Base-by-base conservation (phyloP, 2,329 filamentous ascomycete species). In the Claviceps purpurea region DNA sequence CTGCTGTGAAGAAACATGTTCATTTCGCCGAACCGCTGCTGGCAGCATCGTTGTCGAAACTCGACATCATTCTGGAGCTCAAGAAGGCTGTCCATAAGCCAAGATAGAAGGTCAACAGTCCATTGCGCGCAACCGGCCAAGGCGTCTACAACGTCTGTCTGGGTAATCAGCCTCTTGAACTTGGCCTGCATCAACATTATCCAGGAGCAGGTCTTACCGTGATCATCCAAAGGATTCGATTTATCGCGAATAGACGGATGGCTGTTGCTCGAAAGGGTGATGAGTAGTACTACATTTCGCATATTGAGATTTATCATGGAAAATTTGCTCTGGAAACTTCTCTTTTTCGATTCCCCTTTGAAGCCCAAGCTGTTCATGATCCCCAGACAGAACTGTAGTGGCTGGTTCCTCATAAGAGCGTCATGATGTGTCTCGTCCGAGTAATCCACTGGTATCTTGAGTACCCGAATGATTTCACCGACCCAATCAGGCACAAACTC, bases 341-440 rank as follows among this genome's bases (percentile, higher is more conserved):
- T 80, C 7, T 76, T 69, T 39, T 74, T 71, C 53, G 74, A 74
- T 57, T 83, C 79, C 14, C 82, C 83, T 44, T 74, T 76, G 62
- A 86, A 90, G 3, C 86, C 87, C 10, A 96, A 71, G 50, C 87
- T 82, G 53, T 87, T 84, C 62, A 94, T 82, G 30, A 93, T 79
- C 60, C 87, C 87, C 13, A 96, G 73, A 52, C 82, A 87, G 52
- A 87, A 76, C 55, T 89, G 85, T 46, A 96, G 76, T 39, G 82
- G 75, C 3, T 75, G 73, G 60, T 93, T 90, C 54, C 83, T 75
- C 56, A 93, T 78, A 38, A 95, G 71, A 54, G 82, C 75, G 62
- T 91, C 83, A 58, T 85, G 79, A 45, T 80, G 77, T 1, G 79
- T 72, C 55, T 95, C 87, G 48, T 87, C 78, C 0, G 88, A 85